Evolutionary conservation across 805 yeast species (phyloP).

Genomic region (Wickerhamomyces pijperi): DNA sequence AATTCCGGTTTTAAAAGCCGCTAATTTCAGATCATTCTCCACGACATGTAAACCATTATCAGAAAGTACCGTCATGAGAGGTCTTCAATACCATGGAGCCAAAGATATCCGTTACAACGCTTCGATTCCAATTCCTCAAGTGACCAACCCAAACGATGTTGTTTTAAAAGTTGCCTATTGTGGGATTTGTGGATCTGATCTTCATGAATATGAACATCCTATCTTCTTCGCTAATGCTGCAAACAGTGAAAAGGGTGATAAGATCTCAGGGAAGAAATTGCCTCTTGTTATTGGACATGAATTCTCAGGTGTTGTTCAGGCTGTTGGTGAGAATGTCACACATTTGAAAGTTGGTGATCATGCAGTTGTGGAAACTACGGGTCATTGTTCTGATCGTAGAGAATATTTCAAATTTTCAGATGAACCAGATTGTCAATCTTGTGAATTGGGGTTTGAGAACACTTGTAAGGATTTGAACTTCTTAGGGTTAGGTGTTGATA

Average conservation of each 20-base stretch:
- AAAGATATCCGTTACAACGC: slow-evolving; percentile 25
- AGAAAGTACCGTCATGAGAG: slow-evolving; percentile 27
- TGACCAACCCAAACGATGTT: slow-evolving; percentile 28
- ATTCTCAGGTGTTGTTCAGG: slow-evolving; percentile 49
- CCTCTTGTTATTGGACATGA: slow-evolving; percentile 56
- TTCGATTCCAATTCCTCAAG: slow-evolving; percentile 23
- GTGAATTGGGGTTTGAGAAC: slow-evolving; percentile 32
- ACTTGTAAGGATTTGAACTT: slow-evolving; percentile 33
- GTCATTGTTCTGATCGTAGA: slow-evolving; percentile 28
- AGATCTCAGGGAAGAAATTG: slow-evolving; percentile 24
- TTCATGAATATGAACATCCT: slow-evolving; percentile 50
- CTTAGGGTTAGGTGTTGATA: slow-evolving; percentile 37
- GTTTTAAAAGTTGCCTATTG: slow-evolving; percentile 36
- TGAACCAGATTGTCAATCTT: slow-evolving; percentile 29
- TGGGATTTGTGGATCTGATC: slow-evolving; percentile 51
- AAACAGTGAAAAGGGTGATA: slow-evolving; percentile 22
- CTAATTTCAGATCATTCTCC: not conserved
- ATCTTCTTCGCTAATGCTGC: slow-evolving; percentile 46
- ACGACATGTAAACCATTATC: not conserved
- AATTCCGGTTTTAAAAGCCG: too few relatives aligned
- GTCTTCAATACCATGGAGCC: slow-evolving; percentile 28
- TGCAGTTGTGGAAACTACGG: slow-evolving; percentile 43
- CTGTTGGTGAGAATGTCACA: slow-evolving; percentile 35
- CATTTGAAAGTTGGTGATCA: slow-evolving; percentile 42
- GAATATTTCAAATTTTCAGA: slow-evolving; percentile 15